phyloP scores from a whole-genome alignment of 2,329 filamentous ascomycete species.

The Ophiostoma triangulosporum region DNA sequence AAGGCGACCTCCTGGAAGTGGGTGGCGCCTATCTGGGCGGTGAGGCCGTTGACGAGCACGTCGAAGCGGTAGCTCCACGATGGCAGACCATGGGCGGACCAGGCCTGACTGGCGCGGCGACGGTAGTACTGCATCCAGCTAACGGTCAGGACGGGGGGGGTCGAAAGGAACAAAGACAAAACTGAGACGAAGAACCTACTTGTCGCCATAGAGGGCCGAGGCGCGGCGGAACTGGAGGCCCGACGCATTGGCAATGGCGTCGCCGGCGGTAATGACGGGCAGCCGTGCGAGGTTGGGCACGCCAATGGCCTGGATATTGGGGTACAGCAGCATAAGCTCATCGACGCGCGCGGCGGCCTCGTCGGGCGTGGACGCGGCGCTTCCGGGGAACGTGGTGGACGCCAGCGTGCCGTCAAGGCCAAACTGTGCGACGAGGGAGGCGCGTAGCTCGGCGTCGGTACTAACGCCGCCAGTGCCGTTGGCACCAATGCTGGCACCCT shows the following conservation, averaged over 20 bases:
- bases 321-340: conserved; percentile 32
- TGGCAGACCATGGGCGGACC: conserved; percentile 9
- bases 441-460: conserved; percentile 37
- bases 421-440: conserved; percentile 4
- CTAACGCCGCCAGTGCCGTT: conserved; percentile 30
- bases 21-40: conserved; percentile 4
- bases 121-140: conserved; percentile 10
- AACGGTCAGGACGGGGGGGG: not conserved
- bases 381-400: not conserved
- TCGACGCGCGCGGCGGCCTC: conserved; percentile 19
- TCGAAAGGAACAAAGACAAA: not conserved
- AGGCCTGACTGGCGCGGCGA: conserved; percentile 15
- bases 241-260: conserved; percentile 1
- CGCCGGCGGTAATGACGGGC: conserved; percentile 26
- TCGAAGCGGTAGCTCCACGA: conserved; percentile 31
- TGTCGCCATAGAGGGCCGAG: conserved; percentile 5
- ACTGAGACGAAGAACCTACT: not conserved
- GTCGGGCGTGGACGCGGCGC: not conserved
- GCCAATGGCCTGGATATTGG: conserved; percentile 32
- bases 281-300: conserved; percentile 25
- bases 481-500: conserved; percentile 24
- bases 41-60: conserved; percentile 22
- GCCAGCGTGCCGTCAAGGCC: conserved; percentile 10
- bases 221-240: conserved; percentile 9
- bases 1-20: conserved; percentile 39